A percentile compares a stretch with the other conserved stretches of the same genome.
phyloP scores from a whole-genome alignment of 2,329 filamentous ascomycete species.

The Teratosphaeria pseudoeucalypti region DNA sequence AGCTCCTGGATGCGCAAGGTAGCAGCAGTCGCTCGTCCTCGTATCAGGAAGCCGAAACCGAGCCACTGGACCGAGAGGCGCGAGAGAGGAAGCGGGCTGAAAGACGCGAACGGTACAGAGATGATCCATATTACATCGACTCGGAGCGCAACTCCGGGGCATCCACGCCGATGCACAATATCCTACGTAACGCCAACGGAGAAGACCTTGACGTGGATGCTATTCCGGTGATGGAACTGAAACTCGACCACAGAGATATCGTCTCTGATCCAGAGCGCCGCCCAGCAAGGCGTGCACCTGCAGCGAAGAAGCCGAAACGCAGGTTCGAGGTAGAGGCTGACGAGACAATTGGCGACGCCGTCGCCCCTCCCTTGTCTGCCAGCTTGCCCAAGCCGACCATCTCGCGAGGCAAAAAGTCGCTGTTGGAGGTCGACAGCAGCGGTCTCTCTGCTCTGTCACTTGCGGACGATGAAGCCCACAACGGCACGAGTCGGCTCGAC shows the following conservation, averaged over 20 bases:
- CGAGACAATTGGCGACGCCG: conserved; percentile 33
- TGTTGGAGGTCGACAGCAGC: conserved; percentile 81
- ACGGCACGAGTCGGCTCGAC: conserved; percentile 35
- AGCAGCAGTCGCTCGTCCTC: conserved; percentile 23
- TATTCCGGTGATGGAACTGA: conserved; percentile 90
- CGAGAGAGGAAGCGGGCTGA: conserved; percentile 65
- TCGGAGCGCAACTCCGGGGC: conserved; percentile 42
- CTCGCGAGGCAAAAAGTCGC: conserved; percentile 45
- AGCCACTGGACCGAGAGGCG: conserved; percentile 62
- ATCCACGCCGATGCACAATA: conserved; percentile 69
- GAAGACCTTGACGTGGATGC: conserved; percentile 81
- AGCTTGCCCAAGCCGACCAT: conserved; percentile 3
- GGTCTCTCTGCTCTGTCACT: conserved; percentile 65
- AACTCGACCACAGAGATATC: conserved; percentile 45
- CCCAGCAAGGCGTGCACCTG: conserved; percentile 1
- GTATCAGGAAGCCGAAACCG: conserved; percentile 35
- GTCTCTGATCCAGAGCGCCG: conserved; percentile 5
- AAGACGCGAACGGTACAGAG: conserved; percentile 68
- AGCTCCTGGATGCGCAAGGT: neutral
- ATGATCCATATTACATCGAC: conserved; percentile 91
- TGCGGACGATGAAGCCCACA: conserved; percentile 37
- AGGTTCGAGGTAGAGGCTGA: conserved; percentile 38
- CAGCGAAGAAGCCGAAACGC: conserved; percentile 21
- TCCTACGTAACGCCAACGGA: conserved; percentile 56
- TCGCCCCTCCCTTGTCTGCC: neutral